Percentiles rank a stretch among this genome's conserved stretches.
phyloP scores from a whole-genome alignment of 345 rosid genomes.

The Excoecaria cochinchinensis region DNA sequence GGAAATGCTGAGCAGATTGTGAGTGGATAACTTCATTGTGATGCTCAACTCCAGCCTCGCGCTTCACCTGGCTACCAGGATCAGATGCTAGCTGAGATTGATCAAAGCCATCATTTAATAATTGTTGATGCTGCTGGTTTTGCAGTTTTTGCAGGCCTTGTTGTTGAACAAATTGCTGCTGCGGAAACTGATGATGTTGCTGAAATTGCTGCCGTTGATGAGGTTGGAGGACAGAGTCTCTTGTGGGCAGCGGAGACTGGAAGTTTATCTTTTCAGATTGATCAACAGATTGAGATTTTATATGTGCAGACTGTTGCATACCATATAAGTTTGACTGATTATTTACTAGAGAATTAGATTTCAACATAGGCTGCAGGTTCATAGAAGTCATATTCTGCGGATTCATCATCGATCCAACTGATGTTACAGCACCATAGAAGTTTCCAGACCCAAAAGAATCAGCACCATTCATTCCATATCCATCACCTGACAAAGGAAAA shows the following conservation, averaged over 20 bases:
- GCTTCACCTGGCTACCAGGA: conserved; percentile 51
- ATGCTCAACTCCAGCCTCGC: conserved; percentile 61
- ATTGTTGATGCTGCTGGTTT: conserved; percentile 55
- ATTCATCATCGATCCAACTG: conserved; percentile 49
- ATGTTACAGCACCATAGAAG: conserved; percentile 48
- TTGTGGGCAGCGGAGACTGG: conserved; percentile 45
- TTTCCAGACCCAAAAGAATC: conserved; percentile 66
- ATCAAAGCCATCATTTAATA: conserved; percentile 50
- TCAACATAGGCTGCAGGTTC: conserved; percentile 56
- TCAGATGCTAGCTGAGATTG: conserved; percentile 59
- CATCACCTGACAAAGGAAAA: conserved; percentile 60
- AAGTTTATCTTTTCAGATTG: conserved; percentile 55
- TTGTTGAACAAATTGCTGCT: conserved; percentile 58
- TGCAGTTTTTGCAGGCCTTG: conserved; percentile 59
- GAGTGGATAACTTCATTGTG: conserved; percentile 47
- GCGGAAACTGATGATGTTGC: conserved; percentile 59
- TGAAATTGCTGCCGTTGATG: conserved; percentile 68
- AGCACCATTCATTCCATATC: conserved; percentile 50
- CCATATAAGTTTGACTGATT: conserved; percentile 53
- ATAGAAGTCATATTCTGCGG: conserved; percentile 50
- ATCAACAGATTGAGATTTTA: conserved; percentile 43
- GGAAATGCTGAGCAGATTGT: conserved; percentile 57
- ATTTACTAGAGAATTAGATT: conserved; percentile 49
- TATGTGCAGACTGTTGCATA: conserved; percentile 42
- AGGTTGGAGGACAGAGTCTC: conserved; percentile 50